Evolutionary conservation across 164 flowering plant species (phyloP).

Genomic region (Vitis labrusca): DNA sequence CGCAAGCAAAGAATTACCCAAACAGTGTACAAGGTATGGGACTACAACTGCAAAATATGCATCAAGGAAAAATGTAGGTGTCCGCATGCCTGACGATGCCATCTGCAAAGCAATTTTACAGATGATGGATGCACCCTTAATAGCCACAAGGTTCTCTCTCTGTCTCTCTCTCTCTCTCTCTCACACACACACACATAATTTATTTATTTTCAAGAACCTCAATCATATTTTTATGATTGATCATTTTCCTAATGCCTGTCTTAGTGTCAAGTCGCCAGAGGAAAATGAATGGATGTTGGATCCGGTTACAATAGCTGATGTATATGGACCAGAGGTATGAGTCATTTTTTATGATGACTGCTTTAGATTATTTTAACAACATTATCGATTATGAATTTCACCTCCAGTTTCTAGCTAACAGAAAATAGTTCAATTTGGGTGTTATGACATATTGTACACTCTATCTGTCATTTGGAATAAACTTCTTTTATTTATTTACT

Average conservation of each 20-base stretch:
- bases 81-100: constrained; percentile 84
- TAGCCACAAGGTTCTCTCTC: constrained; percentile 68
- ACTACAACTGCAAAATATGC: constrained; percentile 59
- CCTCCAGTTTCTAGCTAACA: neutral
- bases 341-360: neutral
- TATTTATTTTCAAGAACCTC: neutral
- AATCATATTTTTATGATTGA: constrained; percentile 4
- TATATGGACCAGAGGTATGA: constrained; percentile 77
- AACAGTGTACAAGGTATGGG: constrained; percentile 71
- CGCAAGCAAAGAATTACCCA: constrained; percentile 89
- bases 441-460: too few species aligned
- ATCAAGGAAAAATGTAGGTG: constrained; percentile 73
- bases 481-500: neutral
- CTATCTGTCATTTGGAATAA: neutral
- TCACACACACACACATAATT: neutral
- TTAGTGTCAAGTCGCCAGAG: constrained; percentile 71
- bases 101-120: constrained; percentile 78
- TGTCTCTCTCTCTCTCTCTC: neutral
- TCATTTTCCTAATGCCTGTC: neutral
- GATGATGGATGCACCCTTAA: constrained; percentile 72
- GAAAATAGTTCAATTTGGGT: too few species aligned
- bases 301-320: constrained; percentile 80
- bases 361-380: neutral
- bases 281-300: constrained; percentile 86
- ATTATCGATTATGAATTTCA: neutral